Conservation (phyloP, 1,139 yeast species). For the Candida gigantensis region DNA sequence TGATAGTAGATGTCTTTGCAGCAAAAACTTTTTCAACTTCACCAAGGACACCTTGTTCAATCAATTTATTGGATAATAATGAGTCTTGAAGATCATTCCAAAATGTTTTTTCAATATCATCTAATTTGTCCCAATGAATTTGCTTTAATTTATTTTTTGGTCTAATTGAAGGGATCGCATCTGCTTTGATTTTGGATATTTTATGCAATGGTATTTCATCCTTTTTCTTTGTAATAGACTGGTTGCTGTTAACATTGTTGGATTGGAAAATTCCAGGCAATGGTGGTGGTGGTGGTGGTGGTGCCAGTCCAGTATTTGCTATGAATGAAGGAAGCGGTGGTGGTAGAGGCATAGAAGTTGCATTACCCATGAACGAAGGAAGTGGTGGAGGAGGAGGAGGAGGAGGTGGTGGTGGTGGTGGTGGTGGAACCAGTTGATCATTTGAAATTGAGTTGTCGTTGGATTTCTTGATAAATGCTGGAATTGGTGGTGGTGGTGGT, state of each 20-base stretch:
- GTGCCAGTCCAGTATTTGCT: slow-evolving; percentile 8
- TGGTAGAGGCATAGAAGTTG: slow-evolving; percentile 12
- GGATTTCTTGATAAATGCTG: slow-evolving; percentile 3
- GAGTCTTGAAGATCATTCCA: slow-evolving; percentile 67
- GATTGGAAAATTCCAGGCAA: slow-evolving; percentile 6
- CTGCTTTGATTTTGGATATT: slow-evolving; percentile 1
- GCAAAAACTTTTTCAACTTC: slow-evolving; percentile 82
- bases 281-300: slow-evolving; percentile 9
- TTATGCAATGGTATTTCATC: background rate
- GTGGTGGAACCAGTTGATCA: background rate
- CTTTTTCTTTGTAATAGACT: background rate
- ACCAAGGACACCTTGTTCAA: slow-evolving; percentile 69
- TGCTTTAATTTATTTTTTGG: slow-evolving; percentile 78
- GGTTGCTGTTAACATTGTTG: background rate
- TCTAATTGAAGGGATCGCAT: slow-evolving; percentile 27
- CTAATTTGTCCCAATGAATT: slow-evolving; percentile 92
- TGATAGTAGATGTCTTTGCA: slow-evolving; percentile 54
- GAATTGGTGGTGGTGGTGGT: slow-evolving; percentile 2
- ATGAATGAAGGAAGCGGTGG: slow-evolving; percentile 16
- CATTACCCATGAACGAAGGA: slow-evolving; percentile 5
- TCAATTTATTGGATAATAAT: slow-evolving; percentile 53
- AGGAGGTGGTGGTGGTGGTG: slow-evolving; percentile 26
- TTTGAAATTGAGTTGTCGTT: background rate
- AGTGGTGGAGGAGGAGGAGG: slow-evolving; percentile 18
- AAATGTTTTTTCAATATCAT: slow-evolving; percentile 68